Evolutionary conservation across 345 rosid species (phyloP).

Genomic region (Eucalyptus pumila): DNA sequence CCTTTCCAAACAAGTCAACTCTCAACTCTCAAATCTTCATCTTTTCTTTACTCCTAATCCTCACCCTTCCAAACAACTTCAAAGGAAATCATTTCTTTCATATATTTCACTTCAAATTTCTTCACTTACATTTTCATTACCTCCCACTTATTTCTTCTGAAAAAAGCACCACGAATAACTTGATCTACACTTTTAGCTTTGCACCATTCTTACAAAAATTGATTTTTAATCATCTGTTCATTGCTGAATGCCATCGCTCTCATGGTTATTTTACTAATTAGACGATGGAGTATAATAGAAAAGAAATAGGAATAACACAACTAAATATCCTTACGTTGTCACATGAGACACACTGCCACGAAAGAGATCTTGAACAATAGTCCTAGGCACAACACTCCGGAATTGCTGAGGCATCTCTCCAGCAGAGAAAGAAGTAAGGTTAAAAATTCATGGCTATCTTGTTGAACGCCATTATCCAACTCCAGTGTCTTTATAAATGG

Average conservation of each 20-base stretch:
- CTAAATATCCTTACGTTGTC: conserved; percentile 59
- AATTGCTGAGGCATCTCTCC: conserved; percentile 71
- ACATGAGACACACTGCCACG: conserved; percentile 97
- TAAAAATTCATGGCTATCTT: conserved; percentile 95
- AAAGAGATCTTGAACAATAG: conserved; percentile 90
- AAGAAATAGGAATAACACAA: neutral
- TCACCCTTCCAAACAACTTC: neutral
- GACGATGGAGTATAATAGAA: neutral
- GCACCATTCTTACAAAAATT: neutral
- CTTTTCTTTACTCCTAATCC: neutral
- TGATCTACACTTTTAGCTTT: neutral
- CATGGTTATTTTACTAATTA: neutral
- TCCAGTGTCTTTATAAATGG: conserved; percentile 87
- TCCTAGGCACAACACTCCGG: conserved; percentile 50
- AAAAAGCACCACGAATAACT: neutral
- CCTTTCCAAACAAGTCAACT: neutral
- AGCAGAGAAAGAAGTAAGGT: conserved; percentile 90
- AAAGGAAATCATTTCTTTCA: neutral
- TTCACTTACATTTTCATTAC: neutral
- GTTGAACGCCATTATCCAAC: conserved; percentile 91
- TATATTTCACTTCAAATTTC: neutral
- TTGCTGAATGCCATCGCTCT: neutral
- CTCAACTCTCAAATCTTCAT: neutral
- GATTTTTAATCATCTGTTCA: neutral
- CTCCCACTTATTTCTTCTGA: neutral